phyloP scores from a whole-genome alignment of 148 eudicot species.

The Vaccinium corymbosum region DNA sequence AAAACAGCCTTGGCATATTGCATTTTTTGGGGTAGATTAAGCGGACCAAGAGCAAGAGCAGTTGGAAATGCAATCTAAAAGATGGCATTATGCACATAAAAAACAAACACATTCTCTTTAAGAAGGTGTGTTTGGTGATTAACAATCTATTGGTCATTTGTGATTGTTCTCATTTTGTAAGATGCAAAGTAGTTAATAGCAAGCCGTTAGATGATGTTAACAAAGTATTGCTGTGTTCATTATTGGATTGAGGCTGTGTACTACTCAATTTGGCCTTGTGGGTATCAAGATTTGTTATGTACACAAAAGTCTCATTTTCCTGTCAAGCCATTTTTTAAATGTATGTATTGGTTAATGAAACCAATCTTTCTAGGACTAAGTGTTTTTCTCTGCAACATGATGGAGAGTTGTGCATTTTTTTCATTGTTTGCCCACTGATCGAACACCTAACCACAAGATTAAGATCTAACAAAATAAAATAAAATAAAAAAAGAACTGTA shows the following conservation, averaged over 20 bases:
- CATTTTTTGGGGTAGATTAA: constrained; percentile 52
- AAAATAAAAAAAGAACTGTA: no score
- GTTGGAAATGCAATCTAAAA: constrained; percentile 95
- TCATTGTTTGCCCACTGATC: no score
- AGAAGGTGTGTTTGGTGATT: constrained; percentile 52
- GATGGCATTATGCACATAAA: constrained; percentile 98
- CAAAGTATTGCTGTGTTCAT: no score
- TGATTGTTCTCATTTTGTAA: neutral
- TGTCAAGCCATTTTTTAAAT: neutral
- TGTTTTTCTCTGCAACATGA: neutral
- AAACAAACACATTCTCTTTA: constrained; percentile 85
- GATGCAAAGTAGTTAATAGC: no score
- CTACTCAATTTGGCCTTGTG: no score
- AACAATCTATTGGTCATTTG: neutral
- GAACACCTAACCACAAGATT: neutral
- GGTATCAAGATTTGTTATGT: no score
- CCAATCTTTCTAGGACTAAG: neutral
- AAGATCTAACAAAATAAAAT: neutral
- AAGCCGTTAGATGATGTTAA: no score
- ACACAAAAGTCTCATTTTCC: neutral
- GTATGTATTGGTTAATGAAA: no score
- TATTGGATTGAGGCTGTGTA: neutral
- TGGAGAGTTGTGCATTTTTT: neutral
- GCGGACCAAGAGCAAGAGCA: constrained; percentile 93
- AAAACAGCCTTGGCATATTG: neutral